Percentiles rank a stretch among this genome's conserved stretches.
Conservation (phyloP, 140 eudicot genomes). For the Oenanthe javanica region DNA sequence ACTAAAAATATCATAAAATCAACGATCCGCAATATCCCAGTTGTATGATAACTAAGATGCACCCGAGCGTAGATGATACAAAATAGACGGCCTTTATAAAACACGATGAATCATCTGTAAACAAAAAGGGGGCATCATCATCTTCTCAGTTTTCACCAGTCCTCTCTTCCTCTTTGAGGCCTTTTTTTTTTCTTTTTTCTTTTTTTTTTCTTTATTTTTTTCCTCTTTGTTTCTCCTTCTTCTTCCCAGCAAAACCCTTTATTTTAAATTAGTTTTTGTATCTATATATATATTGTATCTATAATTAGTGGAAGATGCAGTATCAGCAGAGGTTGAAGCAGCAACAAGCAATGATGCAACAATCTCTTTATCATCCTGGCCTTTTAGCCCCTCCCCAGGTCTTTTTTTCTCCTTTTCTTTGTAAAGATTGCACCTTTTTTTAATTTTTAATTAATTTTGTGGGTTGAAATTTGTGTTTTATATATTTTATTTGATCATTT, state of each 20-base stretch:
- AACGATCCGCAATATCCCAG: neutral
- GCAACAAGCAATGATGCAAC: constrained; percentile 42
- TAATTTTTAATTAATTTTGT: neutral
- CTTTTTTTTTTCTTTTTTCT: neutral
- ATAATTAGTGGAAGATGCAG: constrained; percentile 30
- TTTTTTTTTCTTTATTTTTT: neutral
- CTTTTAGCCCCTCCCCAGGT: constrained; percentile 41
- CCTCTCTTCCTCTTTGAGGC: neutral
- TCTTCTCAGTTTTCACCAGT: constrained; percentile 1
- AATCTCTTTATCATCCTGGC: constrained; percentile 33
- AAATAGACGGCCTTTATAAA: neutral
- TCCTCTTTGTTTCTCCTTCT: neutral
- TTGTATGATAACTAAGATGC: neutral
- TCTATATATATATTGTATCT: too few relatives aligned
- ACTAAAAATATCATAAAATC: neutral
- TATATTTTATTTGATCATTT: neutral
- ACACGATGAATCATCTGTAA: neutral
- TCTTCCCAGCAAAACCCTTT: neutral
- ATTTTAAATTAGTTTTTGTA: neutral
- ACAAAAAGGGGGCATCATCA: neutral
- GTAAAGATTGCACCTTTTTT: neutral
- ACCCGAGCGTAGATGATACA: neutral
- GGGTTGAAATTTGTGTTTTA: neutral
- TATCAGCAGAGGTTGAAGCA: constrained; percentile 38
- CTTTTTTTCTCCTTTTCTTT: neutral